Conservation (phyloP, 202 grass and related monocot genomes). For the Bolboschoenoplectus hybrid region DNA sequence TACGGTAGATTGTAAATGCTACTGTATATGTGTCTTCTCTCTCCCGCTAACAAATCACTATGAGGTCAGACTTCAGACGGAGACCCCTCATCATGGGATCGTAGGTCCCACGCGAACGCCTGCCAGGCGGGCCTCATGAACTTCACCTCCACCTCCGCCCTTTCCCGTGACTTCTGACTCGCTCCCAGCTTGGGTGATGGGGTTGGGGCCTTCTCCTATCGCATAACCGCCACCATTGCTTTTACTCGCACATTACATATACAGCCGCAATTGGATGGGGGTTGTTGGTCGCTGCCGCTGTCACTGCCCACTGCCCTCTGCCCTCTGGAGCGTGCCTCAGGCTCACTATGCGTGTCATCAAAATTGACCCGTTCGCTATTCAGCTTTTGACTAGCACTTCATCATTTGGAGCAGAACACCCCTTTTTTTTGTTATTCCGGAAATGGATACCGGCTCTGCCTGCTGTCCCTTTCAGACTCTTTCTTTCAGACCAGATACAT, state of each 20-base stretch:
- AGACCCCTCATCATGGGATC: constrained; percentile 29
- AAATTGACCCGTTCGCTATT: not conserved
- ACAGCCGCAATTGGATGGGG: constrained; percentile 11
- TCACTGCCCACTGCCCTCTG: too few relatives aligned
- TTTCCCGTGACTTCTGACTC: constrained; percentile 27
- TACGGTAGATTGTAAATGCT: constrained; percentile 14
- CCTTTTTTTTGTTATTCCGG: not conserved
- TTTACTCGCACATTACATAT: not conserved
- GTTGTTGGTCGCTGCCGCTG: constrained; percentile 11
- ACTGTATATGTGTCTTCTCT: not conserved
- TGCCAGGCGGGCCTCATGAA: not conserved
- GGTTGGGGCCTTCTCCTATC: not conserved
- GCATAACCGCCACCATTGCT: constrained; percentile 35
- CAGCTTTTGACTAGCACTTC: constrained; percentile 8
- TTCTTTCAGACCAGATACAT: not conserved
- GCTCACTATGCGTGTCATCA: not conserved
- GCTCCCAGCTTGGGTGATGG: not conserved
- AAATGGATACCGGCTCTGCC: constrained; percentile 4
- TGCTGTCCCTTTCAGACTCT: not conserved
- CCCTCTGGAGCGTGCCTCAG: not conserved
- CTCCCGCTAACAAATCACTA: not conserved
- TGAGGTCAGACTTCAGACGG: not conserved
- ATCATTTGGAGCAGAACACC: not conserved
- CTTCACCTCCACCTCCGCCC: not conserved
- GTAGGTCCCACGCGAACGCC: not conserved